These are phyloP conservation scores for Thymus quinquecostatus DNA, from an alignment of 257 asterid genomes.

Conservation along the genomic window DNA sequence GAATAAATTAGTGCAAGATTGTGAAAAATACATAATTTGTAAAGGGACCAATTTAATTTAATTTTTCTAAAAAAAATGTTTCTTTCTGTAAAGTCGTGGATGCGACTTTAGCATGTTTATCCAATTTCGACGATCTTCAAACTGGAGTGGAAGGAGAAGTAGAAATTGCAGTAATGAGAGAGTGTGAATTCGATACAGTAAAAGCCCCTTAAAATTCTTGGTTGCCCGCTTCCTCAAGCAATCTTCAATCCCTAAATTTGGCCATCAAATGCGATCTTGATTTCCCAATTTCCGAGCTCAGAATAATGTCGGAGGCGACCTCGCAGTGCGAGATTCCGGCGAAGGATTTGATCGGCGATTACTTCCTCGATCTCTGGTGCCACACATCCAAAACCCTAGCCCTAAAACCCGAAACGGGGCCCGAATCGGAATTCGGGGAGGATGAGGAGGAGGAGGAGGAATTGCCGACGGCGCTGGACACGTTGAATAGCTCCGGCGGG, in stretches of 20 bases:
- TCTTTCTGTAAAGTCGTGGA: not conserved
- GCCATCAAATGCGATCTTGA: slow-evolving; percentile 34
- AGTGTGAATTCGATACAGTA: slow-evolving; percentile 11
- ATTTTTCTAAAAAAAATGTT: no score
- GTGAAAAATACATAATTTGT: no score
- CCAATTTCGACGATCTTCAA: slow-evolving; percentile 12
- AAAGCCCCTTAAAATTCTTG: slow-evolving; percentile 21
- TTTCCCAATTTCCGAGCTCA: slow-evolving; percentile 21
- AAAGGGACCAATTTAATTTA: no score
- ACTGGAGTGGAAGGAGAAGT: not conserved
- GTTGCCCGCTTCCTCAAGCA: slow-evolving; percentile 21
- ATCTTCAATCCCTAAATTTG: slow-evolving; percentile 20
- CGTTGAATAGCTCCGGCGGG: slow-evolving; percentile 77
- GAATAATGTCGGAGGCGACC: slow-evolving; percentile 48
- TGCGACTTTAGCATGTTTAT: slow-evolving; percentile 17
- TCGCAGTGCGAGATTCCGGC: slow-evolving; percentile 45
- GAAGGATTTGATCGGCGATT: slow-evolving; percentile 60
- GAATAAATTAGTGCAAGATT: no score
- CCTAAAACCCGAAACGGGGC: slow-evolving; percentile 39
- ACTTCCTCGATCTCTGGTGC: slow-evolving; percentile 78
- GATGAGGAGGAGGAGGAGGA: slow-evolving; percentile 61
- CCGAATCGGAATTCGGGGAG: slow-evolving; percentile 24
- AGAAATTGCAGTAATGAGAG: slow-evolving; percentile 15
- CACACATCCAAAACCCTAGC: slow-evolving; percentile 57
- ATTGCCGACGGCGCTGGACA: slow-evolving; percentile 73